Evolutionary conservation across 805 yeast genomes (phyloP), one percentile per base, ranked within the genome.

Genomic region (Cyberlindnera galapagoensis): DNA sequence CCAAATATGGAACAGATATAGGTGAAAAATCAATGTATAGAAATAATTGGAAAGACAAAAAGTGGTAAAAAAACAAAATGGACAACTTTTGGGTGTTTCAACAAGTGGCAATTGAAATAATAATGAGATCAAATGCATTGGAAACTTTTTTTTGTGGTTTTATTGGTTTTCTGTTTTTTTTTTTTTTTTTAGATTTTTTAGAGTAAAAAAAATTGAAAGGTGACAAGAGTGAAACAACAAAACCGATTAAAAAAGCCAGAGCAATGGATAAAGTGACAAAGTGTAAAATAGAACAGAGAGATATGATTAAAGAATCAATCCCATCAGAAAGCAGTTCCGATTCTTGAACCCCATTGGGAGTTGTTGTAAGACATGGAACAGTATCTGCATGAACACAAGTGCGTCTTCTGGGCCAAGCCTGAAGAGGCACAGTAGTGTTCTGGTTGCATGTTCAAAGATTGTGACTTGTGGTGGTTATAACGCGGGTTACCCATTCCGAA

Each of bases 351-450:
- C 53, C 53, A 50, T 29, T 49, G 51, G 32, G 46, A 46, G 4
- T 34, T 31, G 34, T 36, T 42, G 10, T 43, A 9, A 8, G 40
- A 34, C 13, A 38, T 28, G 8, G 47, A 38, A 25, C 56, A 51
- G 34, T 31, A 49, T 19, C 38, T 35, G 38, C 56, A 51, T 6
- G 41, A 35, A 24, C 56, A 51, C 31, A 40, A 45, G 18, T 35
- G 33, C 18, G 31, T 30, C 29, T 36, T 44, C 18, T 40, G 40
- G 18, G 32, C 33, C n/a, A 50, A 44, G 5, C 56, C 56, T 13
- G 52, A 43, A 27, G 40, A 42, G 15, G 43, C 26, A 28, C 56
- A 51, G 26, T 53, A 49, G 33, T 33, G 45, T 9, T 46, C 49
- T 17, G 47, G 45, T 20, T 41, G 47, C 24, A 19, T 7, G 16